phyloP scores from a whole-genome alignment of 2,329 filamentous ascomycete genomes.

The Arthrobotrys conoides region DNA sequence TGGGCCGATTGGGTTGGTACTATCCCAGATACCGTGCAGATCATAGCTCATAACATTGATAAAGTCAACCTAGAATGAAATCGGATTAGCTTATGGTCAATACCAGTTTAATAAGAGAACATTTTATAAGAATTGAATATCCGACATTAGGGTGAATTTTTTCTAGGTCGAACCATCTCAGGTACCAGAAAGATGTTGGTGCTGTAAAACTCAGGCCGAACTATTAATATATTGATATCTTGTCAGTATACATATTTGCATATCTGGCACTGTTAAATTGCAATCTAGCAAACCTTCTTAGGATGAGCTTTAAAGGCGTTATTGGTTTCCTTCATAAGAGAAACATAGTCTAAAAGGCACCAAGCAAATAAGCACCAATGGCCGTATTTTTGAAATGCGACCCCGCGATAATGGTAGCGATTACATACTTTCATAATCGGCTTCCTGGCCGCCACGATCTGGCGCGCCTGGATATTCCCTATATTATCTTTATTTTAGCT shows the following conservation, averaged over 20 bases:
- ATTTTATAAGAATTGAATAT: constrained; percentile 9
- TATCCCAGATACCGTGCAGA: constrained; percentile 60
- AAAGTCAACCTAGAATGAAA: constrained; percentile 40
- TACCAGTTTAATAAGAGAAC: constrained; percentile 39
- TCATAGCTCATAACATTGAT: constrained; percentile 59
- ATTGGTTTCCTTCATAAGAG: constrained; percentile 39
- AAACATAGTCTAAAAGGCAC: constrained; percentile 31
- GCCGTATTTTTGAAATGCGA: constrained; percentile 3
- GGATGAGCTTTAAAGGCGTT: constrained; percentile 43
- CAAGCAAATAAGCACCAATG: constrained; percentile 8
- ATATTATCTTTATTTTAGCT: constrained; percentile 17
- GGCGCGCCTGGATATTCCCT: constrained; percentile 61
- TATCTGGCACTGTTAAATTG: background rate
- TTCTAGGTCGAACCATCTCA: constrained; percentile 57
- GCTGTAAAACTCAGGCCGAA: constrained; percentile 52
- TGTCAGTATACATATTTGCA: constrained; percentile 14
- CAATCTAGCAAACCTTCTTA: constrained; percentile 46
- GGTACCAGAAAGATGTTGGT: constrained; percentile 60
- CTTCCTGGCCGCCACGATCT: constrained; percentile 55
- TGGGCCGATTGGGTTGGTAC: constrained; percentile 40
- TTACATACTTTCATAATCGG: constrained; percentile 39
- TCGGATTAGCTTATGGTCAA: constrained; percentile 2
- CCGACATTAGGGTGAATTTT: constrained; percentile 49
- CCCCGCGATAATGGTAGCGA: background rate
- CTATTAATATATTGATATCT: constrained; percentile 23